These are phyloP conservation scores for Colletotrichum sidae DNA, from an alignment of 2,329 filamentous ascomycete species.

Conservation along the genomic window DNA sequence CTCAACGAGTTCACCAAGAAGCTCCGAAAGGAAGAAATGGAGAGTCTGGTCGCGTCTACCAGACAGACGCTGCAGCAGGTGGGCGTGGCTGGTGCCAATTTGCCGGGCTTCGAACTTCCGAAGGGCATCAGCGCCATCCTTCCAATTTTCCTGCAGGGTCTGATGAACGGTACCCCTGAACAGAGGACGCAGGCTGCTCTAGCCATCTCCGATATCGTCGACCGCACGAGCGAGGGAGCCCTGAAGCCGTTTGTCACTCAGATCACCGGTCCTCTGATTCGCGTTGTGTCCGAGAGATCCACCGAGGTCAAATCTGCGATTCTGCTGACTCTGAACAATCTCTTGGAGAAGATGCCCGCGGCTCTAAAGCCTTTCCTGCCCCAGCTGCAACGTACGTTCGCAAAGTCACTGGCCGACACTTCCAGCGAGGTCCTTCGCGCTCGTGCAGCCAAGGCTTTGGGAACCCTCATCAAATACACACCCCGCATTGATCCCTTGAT, in stretches of 20 bases:
- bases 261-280: conserved; percentile 96
- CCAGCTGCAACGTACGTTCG: conserved; percentile 95
- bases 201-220: conserved; percentile 94
- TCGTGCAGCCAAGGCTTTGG: conserved; percentile 91
- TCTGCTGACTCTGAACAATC: conserved; percentile 90
- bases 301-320: conserved; percentile 97
- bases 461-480: conserved; percentile 94
- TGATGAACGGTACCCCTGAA: conserved; percentile 95
- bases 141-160: conserved; percentile 95
- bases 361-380: conserved; percentile 97
- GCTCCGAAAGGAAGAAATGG: conserved; percentile 98
- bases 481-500: conserved; percentile 96
- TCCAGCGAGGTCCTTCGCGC: conserved; percentile 89
- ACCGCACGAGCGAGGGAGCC: conserved; percentile 87
- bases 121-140: conserved; percentile 98
- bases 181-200: conserved; percentile 92
- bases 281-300: conserved; percentile 95
- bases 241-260: conserved; percentile 96
- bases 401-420: conserved; percentile 92
- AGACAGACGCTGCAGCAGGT: conserved; percentile 88
- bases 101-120: conserved; percentile 89
- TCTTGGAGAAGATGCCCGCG: conserved; percentile 95
- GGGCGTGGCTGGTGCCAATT: conserved; percentile 84
- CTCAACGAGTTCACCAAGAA: conserved; percentile 89
- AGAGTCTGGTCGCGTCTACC: conserved; percentile 87